phyloP scores from a whole-genome alignment of 192 early-diverging fungal species.

The Coemansia asiatica region DNA sequence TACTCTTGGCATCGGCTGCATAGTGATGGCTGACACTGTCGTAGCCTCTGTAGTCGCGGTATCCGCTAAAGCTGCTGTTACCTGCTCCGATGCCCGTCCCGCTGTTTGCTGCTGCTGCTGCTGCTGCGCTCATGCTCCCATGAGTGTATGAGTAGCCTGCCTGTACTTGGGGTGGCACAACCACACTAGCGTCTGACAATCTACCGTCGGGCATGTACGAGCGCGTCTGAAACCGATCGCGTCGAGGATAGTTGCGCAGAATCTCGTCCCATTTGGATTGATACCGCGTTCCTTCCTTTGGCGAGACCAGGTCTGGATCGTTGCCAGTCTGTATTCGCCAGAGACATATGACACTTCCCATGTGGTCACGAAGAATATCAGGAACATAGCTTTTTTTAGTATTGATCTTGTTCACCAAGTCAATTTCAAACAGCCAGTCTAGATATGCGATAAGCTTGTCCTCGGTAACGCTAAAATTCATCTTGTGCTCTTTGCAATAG shows the following conservation, averaged over 20 bases:
- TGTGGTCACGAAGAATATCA: slow-evolving; percentile 54
- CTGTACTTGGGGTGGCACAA: slow-evolving; percentile 6
- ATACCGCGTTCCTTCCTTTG: slow-evolving; percentile 52
- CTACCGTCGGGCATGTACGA: slow-evolving; percentile 14
- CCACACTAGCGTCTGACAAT: not conserved
- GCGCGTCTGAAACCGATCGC: slow-evolving; percentile 39
- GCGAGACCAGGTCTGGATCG: slow-evolving; percentile 47
- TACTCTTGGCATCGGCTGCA: not conserved
- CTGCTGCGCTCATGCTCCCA: not conserved
- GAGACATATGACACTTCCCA: slow-evolving; percentile 54
- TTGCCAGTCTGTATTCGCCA: slow-evolving; percentile 56
- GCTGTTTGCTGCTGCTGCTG: not conserved
- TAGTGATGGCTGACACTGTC: not conserved
- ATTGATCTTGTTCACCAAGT: slow-evolving; percentile 54
- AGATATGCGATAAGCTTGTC: slow-evolving; percentile 48
- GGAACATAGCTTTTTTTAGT: slow-evolving; percentile 56
- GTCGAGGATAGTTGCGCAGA: slow-evolving; percentile 45
- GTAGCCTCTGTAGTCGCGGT: slow-evolving; percentile 4
- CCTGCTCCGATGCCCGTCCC: not conserved
- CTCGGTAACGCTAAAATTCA: slow-evolving; percentile 44
- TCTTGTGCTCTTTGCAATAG: slow-evolving; percentile 44
- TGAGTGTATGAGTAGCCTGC: not conserved
- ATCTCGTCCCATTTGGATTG: slow-evolving; percentile 58
- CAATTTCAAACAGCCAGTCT: slow-evolving; percentile 55
- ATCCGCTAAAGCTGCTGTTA: not conserved